Evolutionary conservation across 2,329 filamentous ascomycete genomes (phyloP).

Genomic region (Periconia digitata): DNA sequence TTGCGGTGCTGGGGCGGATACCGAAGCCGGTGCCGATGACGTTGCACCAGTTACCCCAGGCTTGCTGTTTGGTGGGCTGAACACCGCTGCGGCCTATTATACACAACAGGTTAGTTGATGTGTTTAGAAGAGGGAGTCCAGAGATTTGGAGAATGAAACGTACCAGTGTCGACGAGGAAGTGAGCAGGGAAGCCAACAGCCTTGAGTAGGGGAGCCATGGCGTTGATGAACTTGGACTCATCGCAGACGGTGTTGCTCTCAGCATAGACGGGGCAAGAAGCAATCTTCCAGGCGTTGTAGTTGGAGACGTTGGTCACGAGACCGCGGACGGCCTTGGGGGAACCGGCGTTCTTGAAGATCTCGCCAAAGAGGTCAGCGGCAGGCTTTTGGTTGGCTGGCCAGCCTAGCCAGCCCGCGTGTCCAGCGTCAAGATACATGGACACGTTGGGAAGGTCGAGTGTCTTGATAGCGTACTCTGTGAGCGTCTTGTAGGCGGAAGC

Average conservation of each 20-base stretch:
- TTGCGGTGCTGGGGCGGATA: slow-evolving; percentile 59
- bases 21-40: slow-evolving; percentile 65
- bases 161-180: slow-evolving; percentile 52
- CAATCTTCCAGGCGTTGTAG: slow-evolving; percentile 57
- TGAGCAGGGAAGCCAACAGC: slow-evolving; percentile 52
- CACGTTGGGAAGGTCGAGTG: slow-evolving; percentile 61
- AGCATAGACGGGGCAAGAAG: slow-evolving; percentile 48
- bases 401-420: slow-evolving; percentile 65
- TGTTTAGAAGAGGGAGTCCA: not conserved
- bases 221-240: slow-evolving; percentile 55
- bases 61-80: slow-evolving; percentile 56
- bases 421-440: slow-evolving; percentile 64
- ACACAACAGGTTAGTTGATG: not conserved
- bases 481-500: slow-evolving; percentile 57
- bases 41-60: slow-evolving; percentile 69
- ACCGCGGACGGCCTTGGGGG: slow-evolving; percentile 51
- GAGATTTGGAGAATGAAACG: slow-evolving; percentile 17
- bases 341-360: slow-evolving; percentile 43
- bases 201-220: slow-evolving; percentile 51
- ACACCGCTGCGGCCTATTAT: slow-evolving; percentile 58
- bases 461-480: slow-evolving; percentile 56
- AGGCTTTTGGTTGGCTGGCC: slow-evolving; percentile 58
- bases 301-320: slow-evolving; percentile 59
- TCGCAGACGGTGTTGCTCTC: slow-evolving; percentile 52
- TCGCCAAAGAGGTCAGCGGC: slow-evolving; percentile 48